phyloP scores from a whole-genome alignment of 2,329 filamentous ascomycete genomes.

The Diaporthe longicolla region DNA sequence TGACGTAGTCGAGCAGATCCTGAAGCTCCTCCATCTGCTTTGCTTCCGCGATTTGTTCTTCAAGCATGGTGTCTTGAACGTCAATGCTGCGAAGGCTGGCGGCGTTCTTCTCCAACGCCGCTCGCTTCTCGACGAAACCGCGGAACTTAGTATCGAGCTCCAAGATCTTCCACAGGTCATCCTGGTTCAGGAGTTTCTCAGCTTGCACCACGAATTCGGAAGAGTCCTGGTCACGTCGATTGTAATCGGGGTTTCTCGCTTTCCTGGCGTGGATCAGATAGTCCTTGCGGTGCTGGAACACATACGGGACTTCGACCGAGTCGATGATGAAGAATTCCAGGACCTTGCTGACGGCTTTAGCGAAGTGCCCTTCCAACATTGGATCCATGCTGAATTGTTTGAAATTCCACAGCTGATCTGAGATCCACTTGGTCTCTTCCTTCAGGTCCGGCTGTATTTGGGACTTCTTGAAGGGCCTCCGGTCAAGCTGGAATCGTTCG shows the following conservation, averaged over 20 bases:
- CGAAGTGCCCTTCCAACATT: constrained; percentile 81
- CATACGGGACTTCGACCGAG: constrained; percentile 95
- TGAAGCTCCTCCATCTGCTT: constrained; percentile 95
- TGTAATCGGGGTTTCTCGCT: constrained; percentile 67
- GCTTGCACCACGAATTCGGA: constrained; percentile 82
- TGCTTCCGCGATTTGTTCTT: constrained; percentile 84
- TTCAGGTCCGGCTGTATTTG: constrained; percentile 79
- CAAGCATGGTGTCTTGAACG: constrained; percentile 80
- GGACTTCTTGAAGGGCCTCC: constrained; percentile 88
- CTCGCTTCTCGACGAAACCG: constrained; percentile 91
- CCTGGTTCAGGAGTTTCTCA: constrained; percentile 91
- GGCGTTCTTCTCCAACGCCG: constrained; percentile 84
- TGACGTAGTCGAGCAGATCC: constrained; percentile 95
- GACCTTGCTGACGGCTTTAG: constrained; percentile 90
- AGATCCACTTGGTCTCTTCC: constrained; percentile 94
- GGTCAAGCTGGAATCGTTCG: constrained; percentile 92
- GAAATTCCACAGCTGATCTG: constrained; percentile 89
- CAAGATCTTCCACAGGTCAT: constrained; percentile 94
- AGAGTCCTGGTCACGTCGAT: constrained; percentile 77
- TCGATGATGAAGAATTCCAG: constrained; percentile 96
- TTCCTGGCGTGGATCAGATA: constrained; percentile 93
- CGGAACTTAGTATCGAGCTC: constrained; percentile 97
- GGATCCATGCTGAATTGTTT: constrained; percentile 78
- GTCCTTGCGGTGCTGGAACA: constrained; percentile 98
- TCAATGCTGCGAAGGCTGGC: constrained; percentile 77